Base-by-base conservation (phyloP, 352 stramenopile species). In the Blastocystis hominis region DNA sequence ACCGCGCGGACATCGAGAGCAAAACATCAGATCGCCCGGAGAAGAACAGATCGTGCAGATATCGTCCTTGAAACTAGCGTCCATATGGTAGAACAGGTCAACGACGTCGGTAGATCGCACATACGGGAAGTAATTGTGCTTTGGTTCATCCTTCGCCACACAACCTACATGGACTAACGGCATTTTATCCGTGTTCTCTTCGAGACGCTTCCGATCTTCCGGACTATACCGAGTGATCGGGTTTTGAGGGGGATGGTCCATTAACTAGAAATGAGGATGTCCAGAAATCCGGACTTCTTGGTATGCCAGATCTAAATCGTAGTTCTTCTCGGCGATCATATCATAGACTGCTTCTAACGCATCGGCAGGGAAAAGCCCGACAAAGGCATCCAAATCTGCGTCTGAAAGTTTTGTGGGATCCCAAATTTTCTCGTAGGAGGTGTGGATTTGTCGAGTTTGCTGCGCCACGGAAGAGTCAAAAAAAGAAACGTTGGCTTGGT, bases 81-180 rank as follows among this genome's bases (percentile, higher is more conserved):
- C 70, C 70, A 80, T 80, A 6, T 80, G 70, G 44, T 80, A 80
- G 30, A 61, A 80, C 46, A 80, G 55, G 30, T 80, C 70, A 9
- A 80, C 70, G 20, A 80, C 50, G 7, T 80, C 70, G 6, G 70
- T 80, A 13, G 34, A 42, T 63, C 40, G 53, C 5, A 62, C 70
- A n/a, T 80, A 64, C 2, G 70, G 53, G 46, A 80, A 80, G 70
- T 62, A 80, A n/a, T 61, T 44, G 30, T 62, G 50, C 70, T 80
- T 63, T 1, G 34, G 7, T 62, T 20, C 42, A 7, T 30, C 15
- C 34, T 36, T 46, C 24, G 6, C n/a, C 9, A 20, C 30, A 40
- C 17, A 42, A 30, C 34, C 24, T 64, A 80, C 70, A 80, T 80
- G 70, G 36, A 80, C 53, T 24, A 80, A 42, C 3, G 70, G 34